These are phyloP conservation scores for Yarrowia alimentaria DNA, from an alignment of 805 yeast species.

Conservation along the genomic window DNA sequence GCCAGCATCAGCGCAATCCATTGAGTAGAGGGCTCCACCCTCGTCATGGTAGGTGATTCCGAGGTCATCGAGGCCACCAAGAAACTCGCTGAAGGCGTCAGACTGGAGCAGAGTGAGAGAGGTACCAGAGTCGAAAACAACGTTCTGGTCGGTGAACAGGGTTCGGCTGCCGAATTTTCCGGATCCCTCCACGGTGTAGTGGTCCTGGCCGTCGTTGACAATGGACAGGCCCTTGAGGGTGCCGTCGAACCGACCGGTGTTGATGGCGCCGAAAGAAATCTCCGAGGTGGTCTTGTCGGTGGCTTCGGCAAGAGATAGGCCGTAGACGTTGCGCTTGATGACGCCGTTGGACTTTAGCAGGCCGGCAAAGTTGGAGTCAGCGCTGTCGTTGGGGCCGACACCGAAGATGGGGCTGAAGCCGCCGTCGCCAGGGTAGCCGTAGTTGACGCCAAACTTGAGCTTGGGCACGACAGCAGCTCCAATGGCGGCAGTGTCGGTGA, in stretches of 20 bases:
- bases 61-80: background rate
- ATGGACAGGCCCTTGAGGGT: slow-evolving; percentile 1
- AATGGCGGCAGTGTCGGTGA: background rate
- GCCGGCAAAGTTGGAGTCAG: slow-evolving; percentile 1
- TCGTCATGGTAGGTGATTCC: background rate
- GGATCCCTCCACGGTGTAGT: background rate
- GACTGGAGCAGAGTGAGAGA: slow-evolving; percentile 9
- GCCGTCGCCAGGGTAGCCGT: background rate
- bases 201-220: background rate
- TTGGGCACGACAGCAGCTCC: background rate
- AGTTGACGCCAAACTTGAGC: slow-evolving; percentile 6
- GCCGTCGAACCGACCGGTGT: slow-evolving; percentile 7
- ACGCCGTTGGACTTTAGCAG: background rate
- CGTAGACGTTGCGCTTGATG: slow-evolving; percentile 12
- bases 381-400: background rate
- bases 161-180: background rate
- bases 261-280: slow-evolving; percentile 12
- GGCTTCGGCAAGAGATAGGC: slow-evolving; percentile 1
- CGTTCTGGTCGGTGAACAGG: background rate
- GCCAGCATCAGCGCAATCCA: background rate
- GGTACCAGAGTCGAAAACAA: slow-evolving; percentile 15
- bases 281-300: slow-evolving; percentile 26
- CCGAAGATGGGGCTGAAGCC: slow-evolving; percentile 12
- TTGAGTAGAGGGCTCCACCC: background rate
- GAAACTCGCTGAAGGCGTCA: background rate